Conservation (phyloP, 306 rosid species). For the Betula pendula region DNA sequence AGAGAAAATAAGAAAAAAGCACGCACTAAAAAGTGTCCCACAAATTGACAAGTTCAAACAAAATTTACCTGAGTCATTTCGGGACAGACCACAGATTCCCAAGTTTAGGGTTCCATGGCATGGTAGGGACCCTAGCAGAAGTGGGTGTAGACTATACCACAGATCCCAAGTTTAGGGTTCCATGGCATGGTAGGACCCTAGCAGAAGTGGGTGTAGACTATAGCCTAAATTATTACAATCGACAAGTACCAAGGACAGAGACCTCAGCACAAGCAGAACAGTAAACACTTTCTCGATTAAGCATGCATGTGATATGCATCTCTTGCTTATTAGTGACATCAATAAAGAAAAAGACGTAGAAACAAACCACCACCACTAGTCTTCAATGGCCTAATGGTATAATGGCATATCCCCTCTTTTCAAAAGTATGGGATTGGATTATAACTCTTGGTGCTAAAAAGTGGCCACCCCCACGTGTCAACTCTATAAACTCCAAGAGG, state of each 20-base stretch:
- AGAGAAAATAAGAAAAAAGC: constrained; percentile 13
- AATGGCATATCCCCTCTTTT: background rate
- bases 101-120: no score
- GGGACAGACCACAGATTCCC: constrained; percentile 24
- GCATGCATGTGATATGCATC: constrained; percentile 20
- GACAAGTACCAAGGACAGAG: constrained; percentile 9
- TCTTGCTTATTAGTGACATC: constrained; percentile 18
- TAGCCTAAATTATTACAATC: constrained; percentile 22
- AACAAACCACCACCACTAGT: background rate
- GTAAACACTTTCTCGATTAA: constrained; percentile 3
- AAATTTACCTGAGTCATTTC: constrained; percentile 23
- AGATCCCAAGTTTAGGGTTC: no score
- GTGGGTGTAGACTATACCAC: constrained; percentile 35
- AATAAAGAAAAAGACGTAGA: constrained; percentile 27
- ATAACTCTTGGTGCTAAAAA: constrained; percentile 5
- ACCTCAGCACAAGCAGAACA: constrained; percentile 21
- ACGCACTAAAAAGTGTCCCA: constrained; percentile 42
- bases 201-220: constrained; percentile 32
- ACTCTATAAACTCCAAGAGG: constrained; percentile 31
- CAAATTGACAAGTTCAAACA: constrained; percentile 30
- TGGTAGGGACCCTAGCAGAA: constrained; percentile 40
- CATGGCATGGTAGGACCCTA: constrained; percentile 45
- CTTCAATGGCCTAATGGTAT: background rate
- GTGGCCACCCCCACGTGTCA: constrained; percentile 48
- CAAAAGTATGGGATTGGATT: background rate